Base-by-base conservation (phyloP, 768 basidiomycete genomes). In the Hydnum rufescens region DNA sequence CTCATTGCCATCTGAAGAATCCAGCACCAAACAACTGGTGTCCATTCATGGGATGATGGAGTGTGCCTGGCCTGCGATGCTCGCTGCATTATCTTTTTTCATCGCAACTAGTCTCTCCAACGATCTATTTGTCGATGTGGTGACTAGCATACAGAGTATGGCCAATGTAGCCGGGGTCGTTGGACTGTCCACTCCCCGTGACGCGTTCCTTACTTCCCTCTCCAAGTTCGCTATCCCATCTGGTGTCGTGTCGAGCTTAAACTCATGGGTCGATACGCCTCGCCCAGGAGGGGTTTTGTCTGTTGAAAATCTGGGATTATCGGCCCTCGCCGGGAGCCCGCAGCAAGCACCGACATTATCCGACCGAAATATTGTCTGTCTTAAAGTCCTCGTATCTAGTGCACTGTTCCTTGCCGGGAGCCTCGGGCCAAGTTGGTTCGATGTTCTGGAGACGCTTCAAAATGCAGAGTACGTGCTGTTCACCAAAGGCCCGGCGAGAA, bases 181-280 rank as follows among this genome's bases (percentile, higher is more conserved):
- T n/a, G 77, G 77, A 1, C 71, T 96, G 1, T 67, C 71, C 1
- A 96, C 89, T 0, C 89, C 92, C 0, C 75, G 93, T 19, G 90
- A 96, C 55, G 92, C 93, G 0, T 90, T 99, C 67, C 77, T 96
- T 61, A 83, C 77, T 22, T 81, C 77, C 47, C 73, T 99, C 16
- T 76, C 86, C n/a, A 89, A 90, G 62, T 80, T 86, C 54, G 82
- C 90, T 0, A 84, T 96, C n/a, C 93, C 93, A 0, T 74, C 85
- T 0, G 73, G 81, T 2, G 84, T 96, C 6, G 86, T 99, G 0
- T 82, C 85, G 1, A 80, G 81, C 58, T 64, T 95, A 53, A 85
- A 92, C 53, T 66, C 76, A 51, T 64, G 71, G 60, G 53, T 62
- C 13, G 23, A 71, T 26, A 79, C 80, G 0, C 78, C 82, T 0